Conservation (phyloP, 2,329 filamentous ascomycete species). For the Fusarium humuli region DNA sequence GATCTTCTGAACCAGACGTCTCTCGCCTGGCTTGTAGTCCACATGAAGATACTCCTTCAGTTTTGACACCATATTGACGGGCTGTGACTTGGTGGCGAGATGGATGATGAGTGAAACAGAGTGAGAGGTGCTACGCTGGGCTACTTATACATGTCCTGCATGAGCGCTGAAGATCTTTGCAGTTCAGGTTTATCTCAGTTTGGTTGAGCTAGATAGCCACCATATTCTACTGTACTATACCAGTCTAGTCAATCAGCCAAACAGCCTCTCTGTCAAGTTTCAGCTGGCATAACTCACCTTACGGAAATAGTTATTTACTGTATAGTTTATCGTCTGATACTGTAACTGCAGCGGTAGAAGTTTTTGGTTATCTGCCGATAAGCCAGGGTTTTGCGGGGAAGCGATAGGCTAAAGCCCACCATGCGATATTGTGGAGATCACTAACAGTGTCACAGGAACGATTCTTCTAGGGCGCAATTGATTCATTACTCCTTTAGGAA, state of each 20-base stretch:
- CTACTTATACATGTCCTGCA: constrained; percentile 24
- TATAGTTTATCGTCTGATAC: background rate
- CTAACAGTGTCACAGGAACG: constrained; percentile 1
- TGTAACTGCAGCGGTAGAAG: background rate
- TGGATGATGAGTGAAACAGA: constrained; percentile 9
- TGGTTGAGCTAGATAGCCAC: background rate
- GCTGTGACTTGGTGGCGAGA: background rate
- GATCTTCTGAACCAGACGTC: constrained; percentile 65
- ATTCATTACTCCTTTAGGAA: constrained; percentile 22
- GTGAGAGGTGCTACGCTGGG: constrained; percentile 1
- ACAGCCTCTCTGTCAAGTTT: background rate
- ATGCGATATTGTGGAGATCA: background rate
- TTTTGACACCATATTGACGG: constrained; percentile 19
- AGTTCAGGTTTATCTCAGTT: background rate
- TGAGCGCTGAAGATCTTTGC: constrained; percentile 8
- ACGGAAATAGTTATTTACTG: background rate
- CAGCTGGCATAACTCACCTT: background rate
- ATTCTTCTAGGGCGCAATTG: constrained; percentile 8
- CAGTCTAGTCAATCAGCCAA: background rate
- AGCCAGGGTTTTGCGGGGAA: constrained; percentile 29
- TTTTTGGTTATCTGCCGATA: constrained; percentile 20
- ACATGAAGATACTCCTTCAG: constrained; percentile 52
- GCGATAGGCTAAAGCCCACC: constrained; percentile 7
- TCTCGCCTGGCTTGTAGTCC: constrained; percentile 54
- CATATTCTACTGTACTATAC: background rate